Evolutionary conservation across 352 stramenopile genomes (phyloP).

Genomic region (Pythium oligandrum): DNA sequence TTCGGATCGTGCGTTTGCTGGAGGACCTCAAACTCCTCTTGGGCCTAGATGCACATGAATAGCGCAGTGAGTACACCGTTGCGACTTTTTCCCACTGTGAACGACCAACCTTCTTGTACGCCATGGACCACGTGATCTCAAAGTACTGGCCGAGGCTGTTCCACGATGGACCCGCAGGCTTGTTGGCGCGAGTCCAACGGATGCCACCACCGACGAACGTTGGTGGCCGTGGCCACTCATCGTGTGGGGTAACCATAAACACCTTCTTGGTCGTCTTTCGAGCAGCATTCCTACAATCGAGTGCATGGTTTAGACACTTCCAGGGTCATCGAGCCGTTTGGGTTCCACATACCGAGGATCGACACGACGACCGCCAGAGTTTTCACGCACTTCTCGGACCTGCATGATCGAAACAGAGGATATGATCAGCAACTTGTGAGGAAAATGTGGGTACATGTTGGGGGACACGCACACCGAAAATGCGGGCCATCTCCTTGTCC

Average conservation of each 20-base stretch:
- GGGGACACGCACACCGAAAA: constrained; percentile 58
- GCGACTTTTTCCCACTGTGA: neutral
- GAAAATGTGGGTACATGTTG: neutral
- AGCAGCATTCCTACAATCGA: constrained; percentile 37
- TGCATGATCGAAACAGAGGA: constrained; percentile 13
- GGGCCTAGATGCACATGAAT: constrained; percentile 26
- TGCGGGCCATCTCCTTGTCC: constrained; percentile 87
- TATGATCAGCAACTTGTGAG: neutral
- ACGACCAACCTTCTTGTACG: constrained; percentile 75
- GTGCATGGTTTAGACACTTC: too few relatives aligned
- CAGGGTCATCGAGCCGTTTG: too few relatives aligned
- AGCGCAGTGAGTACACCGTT: neutral
- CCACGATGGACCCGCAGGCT: constrained; percentile 58
- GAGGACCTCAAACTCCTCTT: constrained; percentile 80
- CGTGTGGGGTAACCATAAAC: constrained; percentile 64
- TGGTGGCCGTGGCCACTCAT: constrained; percentile 80
- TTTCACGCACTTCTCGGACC: constrained; percentile 62
- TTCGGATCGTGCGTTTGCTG: constrained; percentile 83
- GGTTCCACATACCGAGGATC: constrained; percentile 37
- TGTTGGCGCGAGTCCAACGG: constrained; percentile 79
- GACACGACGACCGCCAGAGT: constrained; percentile 35
- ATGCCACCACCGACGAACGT: constrained; percentile 85
- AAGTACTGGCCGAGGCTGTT: constrained; percentile 75
- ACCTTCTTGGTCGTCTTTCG: constrained; percentile 69
- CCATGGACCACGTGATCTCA: constrained; percentile 82